Percentiles rank a stretch among this genome's conserved stretches.
phyloP scores from a whole-genome alignment of 495 filamentous ascomycete species.

The Penicillium cataractarum region DNA sequence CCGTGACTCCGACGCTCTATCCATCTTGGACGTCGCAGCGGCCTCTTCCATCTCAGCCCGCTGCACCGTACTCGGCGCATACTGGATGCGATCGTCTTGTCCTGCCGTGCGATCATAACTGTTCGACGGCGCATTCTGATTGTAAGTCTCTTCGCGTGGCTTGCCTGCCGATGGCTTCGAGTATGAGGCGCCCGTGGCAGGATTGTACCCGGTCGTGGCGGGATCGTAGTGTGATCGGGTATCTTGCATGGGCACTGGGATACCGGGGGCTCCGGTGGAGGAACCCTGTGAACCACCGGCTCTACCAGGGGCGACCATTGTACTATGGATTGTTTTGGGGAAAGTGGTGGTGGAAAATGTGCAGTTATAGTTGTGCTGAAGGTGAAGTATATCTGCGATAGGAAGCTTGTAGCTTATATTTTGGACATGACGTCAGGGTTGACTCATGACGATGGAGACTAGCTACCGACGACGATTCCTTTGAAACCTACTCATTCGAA shows the following conservation, averaged over 20 bases:
- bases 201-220: constrained; percentile 27
- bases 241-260: constrained; percentile 23
- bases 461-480: background rate
- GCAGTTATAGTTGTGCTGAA: background rate
- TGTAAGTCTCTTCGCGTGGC: constrained; percentile 13
- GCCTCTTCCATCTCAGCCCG: constrained; percentile 19
- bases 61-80: constrained; percentile 23
- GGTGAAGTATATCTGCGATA: background rate
- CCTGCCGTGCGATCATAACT: constrained; percentile 13
- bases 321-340: background rate
- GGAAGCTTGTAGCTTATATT: background rate
- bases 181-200: constrained; percentile 36
- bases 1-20: constrained; percentile 2
- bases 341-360: background rate
- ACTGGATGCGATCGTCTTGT: constrained; percentile 19
- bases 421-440: constrained; percentile 28
- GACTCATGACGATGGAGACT: background rate
- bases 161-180: constrained; percentile 8
- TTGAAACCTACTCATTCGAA: background rate
- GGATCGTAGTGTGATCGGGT: constrained; percentile 29
- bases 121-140: constrained; percentile 5
- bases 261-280: constrained; percentile 36
- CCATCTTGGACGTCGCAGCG: background rate
- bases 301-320: background rate
- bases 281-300: constrained; percentile 24